phyloP scores from a whole-genome alignment of 2,329 filamentous ascomycete genomes.

The Curvularia hawaiiensis region DNA sequence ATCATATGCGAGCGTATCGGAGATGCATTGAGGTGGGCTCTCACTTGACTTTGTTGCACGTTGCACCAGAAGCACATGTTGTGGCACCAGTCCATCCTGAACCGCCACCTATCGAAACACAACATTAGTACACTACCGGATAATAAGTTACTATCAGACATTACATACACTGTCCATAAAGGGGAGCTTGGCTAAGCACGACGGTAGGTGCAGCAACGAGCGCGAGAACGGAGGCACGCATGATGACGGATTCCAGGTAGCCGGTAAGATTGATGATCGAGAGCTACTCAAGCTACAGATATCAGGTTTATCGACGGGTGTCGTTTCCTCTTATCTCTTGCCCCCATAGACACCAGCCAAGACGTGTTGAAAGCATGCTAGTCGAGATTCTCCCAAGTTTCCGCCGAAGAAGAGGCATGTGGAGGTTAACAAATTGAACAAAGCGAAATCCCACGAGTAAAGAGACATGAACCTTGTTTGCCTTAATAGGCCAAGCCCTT shows the following conservation, averaged over 20 bases:
- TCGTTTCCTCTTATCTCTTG: not conserved
- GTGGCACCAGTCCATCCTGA: slow-evolving; percentile 50
- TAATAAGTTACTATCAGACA: too few relatives aligned
- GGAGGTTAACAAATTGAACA: not conserved
- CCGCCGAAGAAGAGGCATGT: not conserved
- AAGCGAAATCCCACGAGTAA: slow-evolving; percentile 2
- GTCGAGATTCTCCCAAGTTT: not conserved
- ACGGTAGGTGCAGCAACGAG: not conserved
- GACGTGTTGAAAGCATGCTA: not conserved
- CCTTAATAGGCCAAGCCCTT: not conserved
- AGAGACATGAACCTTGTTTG: not conserved
- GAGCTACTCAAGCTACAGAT: not conserved
- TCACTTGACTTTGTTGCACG: slow-evolving; percentile 39
- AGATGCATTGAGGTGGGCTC: not conserved
- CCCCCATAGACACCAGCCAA: not conserved
- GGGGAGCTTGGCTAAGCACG: slow-evolving; percentile 16
- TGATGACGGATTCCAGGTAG: not conserved
- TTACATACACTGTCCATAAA: slow-evolving; percentile 53
- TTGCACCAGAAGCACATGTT: slow-evolving; percentile 46
- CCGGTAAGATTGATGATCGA: not conserved
- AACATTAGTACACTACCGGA: not conserved
- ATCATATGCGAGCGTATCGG: not conserved
- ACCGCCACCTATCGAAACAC: not conserved
- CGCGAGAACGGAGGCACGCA: not conserved
- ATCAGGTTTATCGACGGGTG: not conserved